phyloP scores from a whole-genome alignment of 2,329 filamentous ascomycete species.

The Trichoderma aggressivum region DNA sequence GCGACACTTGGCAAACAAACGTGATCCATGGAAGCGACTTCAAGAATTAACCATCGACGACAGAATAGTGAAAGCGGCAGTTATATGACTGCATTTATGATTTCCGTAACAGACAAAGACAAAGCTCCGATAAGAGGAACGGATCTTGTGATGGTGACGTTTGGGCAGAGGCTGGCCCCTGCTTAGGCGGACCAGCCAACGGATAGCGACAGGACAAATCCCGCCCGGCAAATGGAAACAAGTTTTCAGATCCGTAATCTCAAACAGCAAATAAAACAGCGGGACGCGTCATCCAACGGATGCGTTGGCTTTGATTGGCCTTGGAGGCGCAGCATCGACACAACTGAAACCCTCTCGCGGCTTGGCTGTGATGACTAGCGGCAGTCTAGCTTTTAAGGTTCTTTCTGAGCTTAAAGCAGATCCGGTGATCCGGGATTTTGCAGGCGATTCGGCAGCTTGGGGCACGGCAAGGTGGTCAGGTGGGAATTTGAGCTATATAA shows the following conservation, averaged over 20 bases:
- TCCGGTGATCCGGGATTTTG: not conserved
- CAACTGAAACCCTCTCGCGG: not conserved
- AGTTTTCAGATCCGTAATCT: not conserved
- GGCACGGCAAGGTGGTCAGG: not conserved
- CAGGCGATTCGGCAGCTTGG: not conserved
- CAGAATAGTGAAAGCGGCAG: not conserved
- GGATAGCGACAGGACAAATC: not conserved
- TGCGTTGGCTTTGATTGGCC: not conserved
- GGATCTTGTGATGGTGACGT: not conserved
- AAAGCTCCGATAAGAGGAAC: not conserved
- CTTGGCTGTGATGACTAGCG: not conserved
- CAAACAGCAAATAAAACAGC: not conserved
- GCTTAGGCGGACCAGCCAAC: not conserved
- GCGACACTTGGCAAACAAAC: not conserved
- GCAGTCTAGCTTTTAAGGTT: constrained; percentile 4
- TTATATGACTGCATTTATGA: not conserved
- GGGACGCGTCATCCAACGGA: constrained; percentile 1
- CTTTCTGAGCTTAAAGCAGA: constrained; percentile 11
- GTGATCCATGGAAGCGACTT: not conserved
- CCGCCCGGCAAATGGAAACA: not conserved
- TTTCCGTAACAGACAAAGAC: not conserved
- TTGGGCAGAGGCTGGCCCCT: not conserved
- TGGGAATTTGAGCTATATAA: not conserved
- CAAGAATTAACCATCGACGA: not conserved
- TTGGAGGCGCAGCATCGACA: not conserved